These are phyloP conservation scores for Astragalus glycyphyllos DNA, from an alignment of 306 rosid species.

Conservation along the genomic window DNA sequence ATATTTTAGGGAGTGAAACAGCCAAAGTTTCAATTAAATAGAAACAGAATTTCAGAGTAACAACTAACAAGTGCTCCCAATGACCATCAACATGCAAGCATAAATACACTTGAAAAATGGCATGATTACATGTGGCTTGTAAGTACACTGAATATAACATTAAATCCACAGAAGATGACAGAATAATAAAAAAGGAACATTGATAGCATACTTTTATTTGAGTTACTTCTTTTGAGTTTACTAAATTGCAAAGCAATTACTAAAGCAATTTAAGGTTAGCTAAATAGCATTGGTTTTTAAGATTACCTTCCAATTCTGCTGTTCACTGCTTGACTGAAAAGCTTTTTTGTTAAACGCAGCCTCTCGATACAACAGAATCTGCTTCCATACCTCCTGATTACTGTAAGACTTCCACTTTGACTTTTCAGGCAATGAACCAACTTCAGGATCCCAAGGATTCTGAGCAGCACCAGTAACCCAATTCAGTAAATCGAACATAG, in stretches of 20 bases:
- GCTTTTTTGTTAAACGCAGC: slow-evolving; percentile 51
- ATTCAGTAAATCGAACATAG: slow-evolving; percentile 47
- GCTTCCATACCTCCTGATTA: slow-evolving; percentile 64
- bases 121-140: background rate
- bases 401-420: slow-evolving; percentile 63
- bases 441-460: slow-evolving; percentile 66
- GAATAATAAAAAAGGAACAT: slow-evolving; percentile 1
- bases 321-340: slow-evolving; percentile 49
- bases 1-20: slow-evolving; percentile 5
- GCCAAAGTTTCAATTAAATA: slow-evolving; percentile 1
- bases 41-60: slow-evolving; percentile 13
- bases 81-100: slow-evolving; percentile 4
- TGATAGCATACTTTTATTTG: background rate
- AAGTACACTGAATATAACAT: slow-evolving; percentile 3
- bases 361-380: slow-evolving; percentile 68
- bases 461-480: slow-evolving; percentile 66
- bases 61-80: slow-evolving; percentile 12
- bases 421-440: slow-evolving; percentile 63
- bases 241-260: slow-evolving; percentile 13
- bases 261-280: slow-evolving; percentile 12
- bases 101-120: slow-evolving; percentile 25
- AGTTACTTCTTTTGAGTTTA: slow-evolving; percentile 6
- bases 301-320: slow-evolving; percentile 64
- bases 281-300: slow-evolving; percentile 23
- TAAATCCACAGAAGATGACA: slow-evolving; percentile 32